Evolutionary conservation across 225 moss, liverwort and hornwort species (phyloP), one percentile per base, ranked within the genome.

Genomic region (Neckera pumila): DNA sequence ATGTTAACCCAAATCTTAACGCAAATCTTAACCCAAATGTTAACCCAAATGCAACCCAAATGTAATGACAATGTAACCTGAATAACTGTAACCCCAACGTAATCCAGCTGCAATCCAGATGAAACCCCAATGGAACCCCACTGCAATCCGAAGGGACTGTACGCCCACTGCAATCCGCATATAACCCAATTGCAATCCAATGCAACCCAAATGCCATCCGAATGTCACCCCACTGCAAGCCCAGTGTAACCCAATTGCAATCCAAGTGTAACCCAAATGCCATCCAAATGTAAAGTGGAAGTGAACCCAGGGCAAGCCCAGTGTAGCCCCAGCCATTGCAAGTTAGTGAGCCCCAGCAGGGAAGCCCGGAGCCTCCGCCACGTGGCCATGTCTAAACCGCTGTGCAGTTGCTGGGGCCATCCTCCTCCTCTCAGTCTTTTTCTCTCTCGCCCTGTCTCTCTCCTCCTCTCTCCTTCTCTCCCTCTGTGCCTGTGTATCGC

Each of bases 331-430:
- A 49, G 49, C 42, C 10, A 18, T 1, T 3, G 23, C 51, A 4
- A 51, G 22, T 18, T 38, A 9, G 75, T 75, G 75, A 49, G 80
- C 60, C 79, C 79, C 79, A 18, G 79, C 12, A 36, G 60, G 8
- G 49, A 3, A 45, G 71, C 64, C 54, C 4, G 33, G 28, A 18
- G 54, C 2, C 4, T 4, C 3, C 28, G 92, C 92, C 92, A 92
- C 90, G 90, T 90, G 92, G 88, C 73, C n/a, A 9, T 27, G 90
- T 33, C 74, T 67, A 79, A 88, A 61, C 92, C 90, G 87, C 79
- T 76, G 66, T 84, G 92, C 92, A 90, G 92, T 90, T 90, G 92
- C 88, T 86, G 88, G 88, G 89, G 88, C 89, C 86, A 90, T 86
- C 88, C 72, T 86, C 86, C 83, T 75, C 88, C 88, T 76, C 89